Base-by-base conservation (phyloP, 2,329 filamentous ascomycete species). In the Verticillium longisporum region DNA sequence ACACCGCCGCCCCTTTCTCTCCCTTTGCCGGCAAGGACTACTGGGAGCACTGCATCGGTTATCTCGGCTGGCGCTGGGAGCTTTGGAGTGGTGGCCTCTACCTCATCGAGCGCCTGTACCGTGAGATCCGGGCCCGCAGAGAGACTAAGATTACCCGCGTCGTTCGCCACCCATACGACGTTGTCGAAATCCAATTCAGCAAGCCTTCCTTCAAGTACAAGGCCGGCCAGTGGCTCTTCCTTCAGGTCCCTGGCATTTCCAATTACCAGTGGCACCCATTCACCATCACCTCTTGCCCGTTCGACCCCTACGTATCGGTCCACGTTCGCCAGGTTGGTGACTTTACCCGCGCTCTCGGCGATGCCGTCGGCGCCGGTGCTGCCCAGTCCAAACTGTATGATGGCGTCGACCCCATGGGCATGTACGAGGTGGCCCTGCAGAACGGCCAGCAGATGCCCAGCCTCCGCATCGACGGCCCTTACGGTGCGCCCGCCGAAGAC, bases 161-260 rank as follows among this genome's bases (percentile, higher is more conserved):
- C 41, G 90, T 99, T 68, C 89, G 92, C 66, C 95, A 99, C 79
- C 95, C 95, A 5, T 98, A 97, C 72, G 90, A 97, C 72, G 94
- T 93, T 58, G 92, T 98, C 71, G 95, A 99, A 78, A 93, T 99
- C 64, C 95, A 99, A 74, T 98, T 99, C 78, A 85, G 84, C 74
- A 99, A 99, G 79, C 91, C 94, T 5, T 95, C 90, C 61, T 96
- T 99, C 89, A 91, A 88, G 71, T 99, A 99, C 86, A 98, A 97
- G 83, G 90, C 95, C 14, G 95, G 95, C 36, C 95, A 99, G 78
- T 99, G 94, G 93, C 86, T 98, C 41, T 98, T 98, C 81, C 83
- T 99, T 62, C 94, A 98, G 74, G 88, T 96, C 31, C 95, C 95
- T 0, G 88, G 90, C 6, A 86, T 99, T 60, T 97, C 92, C 66